These are phyloP conservation scores for Magnaporthales sp. DNA, from an alignment of 2,329 filamentous ascomycete species.

Conservation along the genomic window DNA sequence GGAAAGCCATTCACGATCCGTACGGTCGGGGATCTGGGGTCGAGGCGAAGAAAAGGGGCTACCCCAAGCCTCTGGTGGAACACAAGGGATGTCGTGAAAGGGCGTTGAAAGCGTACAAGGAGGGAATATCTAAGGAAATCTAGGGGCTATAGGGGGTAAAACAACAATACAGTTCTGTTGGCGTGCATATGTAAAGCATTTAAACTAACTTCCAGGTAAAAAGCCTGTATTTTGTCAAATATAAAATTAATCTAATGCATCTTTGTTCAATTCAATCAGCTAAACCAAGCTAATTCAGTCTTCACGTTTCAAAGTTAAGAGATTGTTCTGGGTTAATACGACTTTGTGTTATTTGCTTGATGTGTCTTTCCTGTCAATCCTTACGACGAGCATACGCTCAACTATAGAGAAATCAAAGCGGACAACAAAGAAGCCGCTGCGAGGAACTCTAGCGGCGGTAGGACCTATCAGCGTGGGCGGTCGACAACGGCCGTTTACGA, in stretches of 20 bases:
- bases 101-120: constrained; percentile 21
- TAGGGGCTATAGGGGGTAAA: background rate
- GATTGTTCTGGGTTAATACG: background rate
- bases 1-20: constrained; percentile 71
- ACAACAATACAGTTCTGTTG: background rate
- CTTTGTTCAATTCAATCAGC: background rate
- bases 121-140: constrained; percentile 11
- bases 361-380: background rate
- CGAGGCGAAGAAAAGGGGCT: constrained; percentile 56
- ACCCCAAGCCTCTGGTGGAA: constrained; percentile 66
- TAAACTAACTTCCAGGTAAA: background rate
- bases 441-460: background rate
- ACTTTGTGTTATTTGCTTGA: background rate
- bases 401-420: background rate
- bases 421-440: background rate
- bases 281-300: background rate
- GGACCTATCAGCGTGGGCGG: background rate
- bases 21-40: constrained; percentile 55
- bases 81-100: constrained; percentile 62
- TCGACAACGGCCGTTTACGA: background rate
- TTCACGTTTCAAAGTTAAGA: background rate
- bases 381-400: background rate
- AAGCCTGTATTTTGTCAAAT: background rate
- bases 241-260: background rate
- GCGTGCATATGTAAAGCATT: background rate